Evolutionary conservation across 2,329 filamentous ascomycete genomes (phyloP).

Genomic region (Microsporum audouinii): DNA sequence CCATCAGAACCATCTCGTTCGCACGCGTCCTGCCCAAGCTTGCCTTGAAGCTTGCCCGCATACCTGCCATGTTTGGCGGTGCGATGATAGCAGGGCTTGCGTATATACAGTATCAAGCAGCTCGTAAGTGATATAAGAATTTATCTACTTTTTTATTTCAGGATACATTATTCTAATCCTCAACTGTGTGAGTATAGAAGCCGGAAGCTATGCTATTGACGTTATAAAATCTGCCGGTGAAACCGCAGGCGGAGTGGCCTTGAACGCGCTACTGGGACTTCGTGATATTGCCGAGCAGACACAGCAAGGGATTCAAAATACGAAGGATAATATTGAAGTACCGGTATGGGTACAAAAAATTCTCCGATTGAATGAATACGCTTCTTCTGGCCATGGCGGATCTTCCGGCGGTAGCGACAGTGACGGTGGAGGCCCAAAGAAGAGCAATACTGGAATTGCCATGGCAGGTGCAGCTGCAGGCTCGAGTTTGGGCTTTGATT

Average conservation of each 20-base stretch:
- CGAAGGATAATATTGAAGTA: constrained; percentile 61
- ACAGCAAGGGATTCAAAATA: constrained; percentile 67
- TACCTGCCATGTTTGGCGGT: constrained; percentile 86
- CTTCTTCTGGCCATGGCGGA: constrained; percentile 40
- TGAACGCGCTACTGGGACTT: constrained; percentile 57
- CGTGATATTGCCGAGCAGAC: constrained; percentile 70
- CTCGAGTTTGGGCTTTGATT: constrained; percentile 67
- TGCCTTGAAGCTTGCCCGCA: constrained; percentile 73
- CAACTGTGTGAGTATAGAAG: constrained; percentile 40
- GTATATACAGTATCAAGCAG: constrained; percentile 93
- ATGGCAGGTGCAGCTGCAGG: constrained; percentile 58
- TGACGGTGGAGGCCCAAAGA: constrained; percentile 34
- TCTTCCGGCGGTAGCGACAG: constrained; percentile 36
- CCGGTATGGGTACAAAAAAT: constrained; percentile 73
- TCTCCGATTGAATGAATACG: constrained; percentile 50
- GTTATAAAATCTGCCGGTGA: constrained; percentile 63
- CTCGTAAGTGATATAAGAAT: constrained; percentile 47
- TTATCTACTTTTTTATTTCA: not conserved
- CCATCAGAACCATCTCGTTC: constrained; percentile 55
- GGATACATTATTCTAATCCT: not conserved
- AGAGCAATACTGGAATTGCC: constrained; percentile 45
- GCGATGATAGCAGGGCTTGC: constrained; percentile 75
- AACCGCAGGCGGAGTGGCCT: constrained; percentile 56
- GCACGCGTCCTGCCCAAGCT: constrained; percentile 66
- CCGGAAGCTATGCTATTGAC: constrained; percentile 65